These are phyloP conservation scores for Nakataea oryzae DNA, from an alignment of 2,329 filamentous ascomycete species.

Conservation along the genomic window DNA sequence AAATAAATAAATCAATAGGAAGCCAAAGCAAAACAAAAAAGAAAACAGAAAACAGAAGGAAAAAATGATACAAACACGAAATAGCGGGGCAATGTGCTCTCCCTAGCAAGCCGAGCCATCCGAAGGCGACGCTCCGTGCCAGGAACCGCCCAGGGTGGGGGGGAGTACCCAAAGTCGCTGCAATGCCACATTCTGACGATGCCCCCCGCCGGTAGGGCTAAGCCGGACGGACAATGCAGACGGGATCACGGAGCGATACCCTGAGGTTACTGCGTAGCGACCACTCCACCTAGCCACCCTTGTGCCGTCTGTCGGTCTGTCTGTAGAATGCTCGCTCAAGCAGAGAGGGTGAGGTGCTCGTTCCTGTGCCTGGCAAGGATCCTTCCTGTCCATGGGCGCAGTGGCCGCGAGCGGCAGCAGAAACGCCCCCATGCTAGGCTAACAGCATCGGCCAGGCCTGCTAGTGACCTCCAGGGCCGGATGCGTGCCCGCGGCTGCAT, in stretches of 20 bases:
- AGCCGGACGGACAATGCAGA: constrained; percentile 1
- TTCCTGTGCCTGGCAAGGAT: no score
- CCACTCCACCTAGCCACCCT: neutral
- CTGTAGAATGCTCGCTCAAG: no score
- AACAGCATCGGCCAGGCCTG: no score
- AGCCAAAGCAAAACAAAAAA: no score
- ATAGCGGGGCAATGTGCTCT: neutral
- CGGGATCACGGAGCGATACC: neutral
- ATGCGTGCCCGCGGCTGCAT: neutral
- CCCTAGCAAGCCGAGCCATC: neutral
- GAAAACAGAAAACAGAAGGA: neutral
- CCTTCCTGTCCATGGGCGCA: neutral
- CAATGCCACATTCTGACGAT: neutral
- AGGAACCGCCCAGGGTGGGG: neutral
- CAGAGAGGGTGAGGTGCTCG: no score
- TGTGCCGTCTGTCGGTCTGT: no score
- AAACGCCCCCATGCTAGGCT: no score
- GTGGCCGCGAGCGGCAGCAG: no score
- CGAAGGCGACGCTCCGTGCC: neutral
- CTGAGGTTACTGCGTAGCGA: neutral
- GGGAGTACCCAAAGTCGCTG: neutral
- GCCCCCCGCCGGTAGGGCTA: neutral
- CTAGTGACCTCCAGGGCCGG: no score
- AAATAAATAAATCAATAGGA: no score
- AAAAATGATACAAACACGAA: no score